A percentile compares a stretch with the other conserved stretches of the same genome.
These are phyloP conservation scores for Anastatica hierochuntica DNA, from an alignment of 345 rosid genomes.

Conservation along the genomic window DNA sequence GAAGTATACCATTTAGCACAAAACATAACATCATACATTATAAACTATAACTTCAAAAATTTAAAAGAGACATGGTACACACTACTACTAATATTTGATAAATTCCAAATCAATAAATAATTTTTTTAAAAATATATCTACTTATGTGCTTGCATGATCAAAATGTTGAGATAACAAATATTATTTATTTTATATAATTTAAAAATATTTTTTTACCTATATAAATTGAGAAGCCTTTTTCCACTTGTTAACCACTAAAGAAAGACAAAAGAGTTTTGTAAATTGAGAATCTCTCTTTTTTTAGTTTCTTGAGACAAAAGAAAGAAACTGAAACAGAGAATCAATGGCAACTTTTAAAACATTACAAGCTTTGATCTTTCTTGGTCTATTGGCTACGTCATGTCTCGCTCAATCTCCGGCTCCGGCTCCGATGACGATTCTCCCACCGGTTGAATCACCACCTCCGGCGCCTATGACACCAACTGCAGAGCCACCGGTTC, in stretches of 20 bases:
- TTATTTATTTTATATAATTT: not conserved
- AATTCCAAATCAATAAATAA: no score
- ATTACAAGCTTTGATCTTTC: conserved; percentile 41
- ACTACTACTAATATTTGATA: no score
- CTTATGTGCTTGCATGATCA: conserved; percentile 22
- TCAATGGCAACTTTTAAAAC: conserved; percentile 38
- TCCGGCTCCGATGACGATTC: conserved; percentile 23
- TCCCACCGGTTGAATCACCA: conserved; percentile 21
- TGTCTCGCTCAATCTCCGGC: conserved; percentile 66
- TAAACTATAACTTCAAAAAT: no score
- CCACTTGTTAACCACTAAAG: conserved; percentile 5
- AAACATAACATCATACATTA: no score
- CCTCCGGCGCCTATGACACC: conserved; percentile 29
- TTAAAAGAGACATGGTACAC: no score
- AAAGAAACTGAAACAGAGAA: conserved; percentile 11
- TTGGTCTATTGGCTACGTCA: conserved; percentile 57
- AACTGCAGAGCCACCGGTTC: not conserved
- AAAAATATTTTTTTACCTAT: conserved; percentile 4
- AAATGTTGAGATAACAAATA: not conserved
- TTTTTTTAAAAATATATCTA: not conserved
- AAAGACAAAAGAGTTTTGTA: conserved; percentile 22
- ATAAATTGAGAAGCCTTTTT: not conserved
- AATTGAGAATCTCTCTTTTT: no score
- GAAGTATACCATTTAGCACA: no score
- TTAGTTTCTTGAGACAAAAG: not conserved